phyloP scores from a whole-genome alignment of 257 asterid genomes.

The Ajuga chamaepitys region DNA sequence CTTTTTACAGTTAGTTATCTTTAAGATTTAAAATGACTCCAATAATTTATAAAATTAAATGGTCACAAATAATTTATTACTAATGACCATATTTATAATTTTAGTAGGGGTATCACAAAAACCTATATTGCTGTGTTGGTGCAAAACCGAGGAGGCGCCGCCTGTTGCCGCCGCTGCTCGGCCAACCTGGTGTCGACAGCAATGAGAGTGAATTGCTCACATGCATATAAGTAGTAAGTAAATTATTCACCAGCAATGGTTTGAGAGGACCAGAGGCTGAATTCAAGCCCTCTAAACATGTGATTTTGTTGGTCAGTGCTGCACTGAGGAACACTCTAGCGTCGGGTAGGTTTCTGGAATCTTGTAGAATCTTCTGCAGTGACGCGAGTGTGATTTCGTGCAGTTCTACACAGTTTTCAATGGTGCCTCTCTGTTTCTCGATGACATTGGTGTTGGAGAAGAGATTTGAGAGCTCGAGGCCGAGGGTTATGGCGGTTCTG shows the following conservation, averaged over 20 bases:
- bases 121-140: no score
- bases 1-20: no score
- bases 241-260: slow-evolving; percentile 30
- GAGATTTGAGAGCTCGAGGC: slow-evolving; percentile 36
- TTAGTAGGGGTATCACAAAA: no score
- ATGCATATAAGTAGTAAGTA: slow-evolving; percentile 34
- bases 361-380: slow-evolving; percentile 24
- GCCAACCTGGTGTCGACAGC: slow-evolving; percentile 29
- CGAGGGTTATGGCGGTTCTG: slow-evolving; percentile 47
- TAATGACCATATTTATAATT: no score
- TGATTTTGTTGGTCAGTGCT: slow-evolving; percentile 58
- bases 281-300: slow-evolving; percentile 72
- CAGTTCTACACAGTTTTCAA: slow-evolving; percentile 66
- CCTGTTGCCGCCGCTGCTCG: slow-evolving; percentile 12
- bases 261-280: slow-evolving; percentile 56
- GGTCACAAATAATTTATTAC: no score
- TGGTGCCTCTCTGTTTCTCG: slow-evolving; percentile 63
- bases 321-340: slow-evolving; percentile 64
- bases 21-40: no score
- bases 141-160: slow-evolving; percentile 58
- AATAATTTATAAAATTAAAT: no score
- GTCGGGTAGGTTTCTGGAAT: slow-evolving; percentile 34
- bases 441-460: slow-evolving; percentile 36
- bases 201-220: slow-evolving; percentile 66
- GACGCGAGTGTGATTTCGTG: slow-evolving; percentile 59